Conservation (phyloP, 306 rosid genomes). For the Pyrus betulifolia region DNA sequence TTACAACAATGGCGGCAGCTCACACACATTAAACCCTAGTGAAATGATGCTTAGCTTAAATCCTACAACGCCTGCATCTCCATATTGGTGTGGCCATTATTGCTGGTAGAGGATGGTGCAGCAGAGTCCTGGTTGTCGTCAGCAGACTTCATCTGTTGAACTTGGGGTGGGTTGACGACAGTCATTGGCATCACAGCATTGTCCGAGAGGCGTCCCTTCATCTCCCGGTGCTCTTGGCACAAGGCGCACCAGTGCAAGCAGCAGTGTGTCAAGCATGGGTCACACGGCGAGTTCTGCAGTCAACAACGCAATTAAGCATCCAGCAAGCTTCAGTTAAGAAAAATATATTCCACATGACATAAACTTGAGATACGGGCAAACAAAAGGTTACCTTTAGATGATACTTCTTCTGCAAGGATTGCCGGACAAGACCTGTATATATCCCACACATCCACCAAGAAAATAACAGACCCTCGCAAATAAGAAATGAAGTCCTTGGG, state of each 20-base stretch:
- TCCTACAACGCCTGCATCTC: constrained; percentile 78
- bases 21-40: constrained; percentile 2
- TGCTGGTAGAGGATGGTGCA: constrained; percentile 40
- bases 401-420: constrained; percentile 82
- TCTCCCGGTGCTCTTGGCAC: constrained; percentile 98
- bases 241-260: constrained; percentile 94
- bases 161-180: constrained; percentile 69
- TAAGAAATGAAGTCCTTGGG: constrained; percentile 60
- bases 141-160: constrained; percentile 71
- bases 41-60: neutral
- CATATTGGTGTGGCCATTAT: constrained; percentile 50
- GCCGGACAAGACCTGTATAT: constrained; percentile 83
- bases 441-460: constrained; percentile 99
- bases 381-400: constrained; percentile 63
- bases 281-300: constrained; percentile 75
- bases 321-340: neutral
- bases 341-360: neutral
- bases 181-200: constrained; percentile 59
- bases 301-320: constrained; percentile 1
- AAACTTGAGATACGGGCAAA: neutral
- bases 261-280: constrained; percentile 91
- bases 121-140: constrained; percentile 34
- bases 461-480: constrained; percentile 78
- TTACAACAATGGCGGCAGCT: neutral
- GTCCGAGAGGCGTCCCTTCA: constrained; percentile 74